Evolutionary conservation across 352 stramenopile species (phyloP).

Genomic region (Phytopythium boreale): DNA sequence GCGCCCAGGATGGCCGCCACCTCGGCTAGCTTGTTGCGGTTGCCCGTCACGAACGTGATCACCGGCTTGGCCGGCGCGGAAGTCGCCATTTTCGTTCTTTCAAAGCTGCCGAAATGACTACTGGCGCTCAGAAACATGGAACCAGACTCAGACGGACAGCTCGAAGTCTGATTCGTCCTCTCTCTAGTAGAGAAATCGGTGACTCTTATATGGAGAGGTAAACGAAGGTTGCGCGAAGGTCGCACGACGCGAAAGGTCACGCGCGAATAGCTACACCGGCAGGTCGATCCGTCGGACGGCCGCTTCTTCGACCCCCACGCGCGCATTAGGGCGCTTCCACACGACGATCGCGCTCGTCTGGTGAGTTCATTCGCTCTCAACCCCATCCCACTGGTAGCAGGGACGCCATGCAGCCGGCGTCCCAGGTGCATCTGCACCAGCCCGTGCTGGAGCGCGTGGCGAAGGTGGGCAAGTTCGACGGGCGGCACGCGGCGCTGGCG

Average conservation of each 20-base stretch:
- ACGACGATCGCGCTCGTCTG: not conserved
- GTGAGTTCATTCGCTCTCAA: no score
- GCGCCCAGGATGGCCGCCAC: constrained; percentile 78
- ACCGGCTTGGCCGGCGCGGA: constrained; percentile 32
- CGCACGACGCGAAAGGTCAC: constrained; percentile 5
- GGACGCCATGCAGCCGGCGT: constrained; percentile 58
- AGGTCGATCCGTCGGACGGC: not conserved
- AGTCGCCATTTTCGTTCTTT: not conserved
- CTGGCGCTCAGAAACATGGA: not conserved
- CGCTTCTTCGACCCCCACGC: not conserved
- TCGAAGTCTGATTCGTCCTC: not conserved
- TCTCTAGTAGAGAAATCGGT: not conserved
- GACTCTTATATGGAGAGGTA: not conserved
- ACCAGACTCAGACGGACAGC: not conserved
- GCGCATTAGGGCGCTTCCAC: not conserved
- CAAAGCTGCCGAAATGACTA: no score
- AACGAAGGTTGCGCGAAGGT: not conserved
- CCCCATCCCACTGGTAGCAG: no score
- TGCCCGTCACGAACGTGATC: constrained; percentile 84
- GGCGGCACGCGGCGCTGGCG: constrained; percentile 67
- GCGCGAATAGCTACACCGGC: not conserved
- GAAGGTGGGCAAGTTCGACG: constrained; percentile 81
- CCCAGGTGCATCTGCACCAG: constrained; percentile 82
- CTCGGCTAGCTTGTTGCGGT: constrained; percentile 84
- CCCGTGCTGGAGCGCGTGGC: constrained; percentile 73